Evolutionary conservation across 2,329 filamentous ascomycete genomes (phyloP).

Genomic region (Xylariaceae sp.): DNA sequence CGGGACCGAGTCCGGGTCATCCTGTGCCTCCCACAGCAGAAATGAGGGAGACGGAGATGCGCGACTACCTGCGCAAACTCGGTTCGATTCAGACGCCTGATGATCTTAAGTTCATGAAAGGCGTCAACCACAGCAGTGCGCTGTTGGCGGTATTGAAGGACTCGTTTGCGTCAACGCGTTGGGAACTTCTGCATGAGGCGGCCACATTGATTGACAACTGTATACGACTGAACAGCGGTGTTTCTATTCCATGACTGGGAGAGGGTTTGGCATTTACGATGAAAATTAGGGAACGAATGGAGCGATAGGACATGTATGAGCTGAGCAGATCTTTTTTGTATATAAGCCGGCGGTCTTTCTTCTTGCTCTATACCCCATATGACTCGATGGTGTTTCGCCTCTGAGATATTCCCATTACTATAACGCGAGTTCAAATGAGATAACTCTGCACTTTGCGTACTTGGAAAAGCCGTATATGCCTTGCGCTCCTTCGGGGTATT

Average conservation of each 20-base stretch:
- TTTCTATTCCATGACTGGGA: conserved; percentile 10
- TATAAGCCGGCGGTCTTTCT: conserved; percentile 18
- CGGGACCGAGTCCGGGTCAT: conserved; percentile 63
- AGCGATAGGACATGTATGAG: too few species aligned
- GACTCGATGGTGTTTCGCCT: conserved; percentile 15
- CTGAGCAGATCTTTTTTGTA: conserved; percentile 15
- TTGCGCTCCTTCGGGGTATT: too few species aligned
- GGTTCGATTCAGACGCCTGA: conserved; percentile 70
- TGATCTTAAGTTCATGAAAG: conserved; percentile 67
- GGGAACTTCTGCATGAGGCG: conserved; percentile 89
- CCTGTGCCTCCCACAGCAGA: conserved; percentile 54
- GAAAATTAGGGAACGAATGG: too few species aligned
- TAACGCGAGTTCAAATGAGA: too few species aligned
- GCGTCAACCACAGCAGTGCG: conserved; percentile 79
- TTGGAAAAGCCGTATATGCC: too few species aligned
- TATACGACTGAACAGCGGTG: conserved; percentile 52
- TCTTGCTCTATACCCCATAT: conserved; percentile 25
- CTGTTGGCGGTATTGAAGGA: conserved; percentile 77
- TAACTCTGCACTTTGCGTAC: too few species aligned
- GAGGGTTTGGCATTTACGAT: conserved; percentile 13
- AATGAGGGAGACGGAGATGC: conserved; percentile 74
- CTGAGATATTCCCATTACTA: too few species aligned
- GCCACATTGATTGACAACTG: conserved; percentile 77
- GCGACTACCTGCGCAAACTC: conserved; percentile 68
- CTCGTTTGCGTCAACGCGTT: conserved; percentile 76